Percentiles rank a stretch among this genome's conserved stretches.
Evolutionary conservation across 257 asterid genomes (phyloP).

Genomic region (Cruciata laevipes): DNA sequence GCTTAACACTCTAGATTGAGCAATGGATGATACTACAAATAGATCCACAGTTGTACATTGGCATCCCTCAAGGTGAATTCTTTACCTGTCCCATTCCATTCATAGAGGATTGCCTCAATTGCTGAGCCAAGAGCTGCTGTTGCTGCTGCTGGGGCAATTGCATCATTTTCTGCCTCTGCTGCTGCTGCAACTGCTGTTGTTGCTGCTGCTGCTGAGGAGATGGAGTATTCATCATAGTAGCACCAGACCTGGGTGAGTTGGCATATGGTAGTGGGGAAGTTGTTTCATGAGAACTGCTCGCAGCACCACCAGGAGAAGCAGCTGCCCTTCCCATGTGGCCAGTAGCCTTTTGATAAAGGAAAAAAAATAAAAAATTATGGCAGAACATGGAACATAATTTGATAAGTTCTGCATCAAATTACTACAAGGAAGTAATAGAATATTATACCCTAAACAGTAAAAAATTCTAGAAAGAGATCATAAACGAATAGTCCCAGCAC

Average conservation of each 20-base stretch:
- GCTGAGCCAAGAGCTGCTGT: slow-evolving; percentile 76
- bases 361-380: not conserved
- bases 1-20: not conserved
- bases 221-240: slow-evolving; percentile 89
- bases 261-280: slow-evolving; percentile 81
- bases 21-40: not conserved
- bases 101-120: slow-evolving; percentile 74
- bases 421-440: not conserved
- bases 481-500: not conserved
- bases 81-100: slow-evolving; percentile 80
- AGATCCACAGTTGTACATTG: not conserved
- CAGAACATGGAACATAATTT: not conserved
- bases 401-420: not conserved
- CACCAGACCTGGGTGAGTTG: slow-evolving; percentile 86
- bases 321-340: slow-evolving; percentile 78
- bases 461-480: not conserved
- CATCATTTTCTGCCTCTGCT: slow-evolving; percentile 76
- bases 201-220: slow-evolving; percentile 89
- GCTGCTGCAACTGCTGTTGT: slow-evolving; percentile 50
- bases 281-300: slow-evolving; percentile 60
- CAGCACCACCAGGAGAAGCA: slow-evolving; percentile 79
- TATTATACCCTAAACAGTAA: not conserved
- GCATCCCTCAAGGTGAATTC: slow-evolving; percentile 8
- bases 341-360: slow-evolving; percentile 35
- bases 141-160: slow-evolving; percentile 73